These are phyloP conservation scores for Exidia glandulosa DNA, from an alignment of 768 basidiomycete genomes.

Conservation along the genomic window DNA sequence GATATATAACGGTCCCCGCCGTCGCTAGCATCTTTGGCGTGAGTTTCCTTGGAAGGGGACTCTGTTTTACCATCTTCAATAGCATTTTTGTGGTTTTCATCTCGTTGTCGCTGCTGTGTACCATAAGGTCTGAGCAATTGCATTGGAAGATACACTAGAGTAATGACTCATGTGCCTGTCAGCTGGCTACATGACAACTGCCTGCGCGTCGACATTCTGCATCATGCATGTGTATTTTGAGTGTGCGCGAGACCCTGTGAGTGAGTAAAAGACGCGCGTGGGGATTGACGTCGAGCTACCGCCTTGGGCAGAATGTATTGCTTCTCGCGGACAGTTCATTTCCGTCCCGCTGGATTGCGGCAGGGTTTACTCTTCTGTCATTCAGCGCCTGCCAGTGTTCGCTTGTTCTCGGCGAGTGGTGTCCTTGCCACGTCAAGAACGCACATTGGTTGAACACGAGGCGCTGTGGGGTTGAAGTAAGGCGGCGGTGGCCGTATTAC, in stretches of 20 bases:
- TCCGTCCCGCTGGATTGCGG: background rate
- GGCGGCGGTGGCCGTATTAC: too few species aligned
- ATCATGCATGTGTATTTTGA: too few species aligned
- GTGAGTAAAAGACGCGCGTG: background rate
- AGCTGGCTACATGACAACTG: too few species aligned
- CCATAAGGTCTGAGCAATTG: too few species aligned
- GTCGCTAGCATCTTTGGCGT: background rate
- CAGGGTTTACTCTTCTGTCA: background rate
- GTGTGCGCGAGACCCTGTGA: background rate
- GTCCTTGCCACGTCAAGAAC: background rate
- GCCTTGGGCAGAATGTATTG: background rate
- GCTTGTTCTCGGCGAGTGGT: background rate
- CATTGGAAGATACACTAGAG: too few species aligned
- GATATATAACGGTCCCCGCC: background rate
- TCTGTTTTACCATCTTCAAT: background rate
- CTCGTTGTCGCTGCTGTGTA: too few species aligned
- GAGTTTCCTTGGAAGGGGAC: background rate
- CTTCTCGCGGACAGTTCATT: background rate
- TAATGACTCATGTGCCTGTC: too few species aligned
- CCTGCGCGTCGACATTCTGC: too few species aligned
- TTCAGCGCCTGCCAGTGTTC: too few species aligned
- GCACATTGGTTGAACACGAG: too few species aligned
- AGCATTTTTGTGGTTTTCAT: background rate
- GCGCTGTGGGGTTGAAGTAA: too few species aligned
- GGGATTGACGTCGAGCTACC: background rate